phyloP scores from a whole-genome alignment of 2,329 filamentous ascomycete species.

The Leptographium procerum region DNA sequence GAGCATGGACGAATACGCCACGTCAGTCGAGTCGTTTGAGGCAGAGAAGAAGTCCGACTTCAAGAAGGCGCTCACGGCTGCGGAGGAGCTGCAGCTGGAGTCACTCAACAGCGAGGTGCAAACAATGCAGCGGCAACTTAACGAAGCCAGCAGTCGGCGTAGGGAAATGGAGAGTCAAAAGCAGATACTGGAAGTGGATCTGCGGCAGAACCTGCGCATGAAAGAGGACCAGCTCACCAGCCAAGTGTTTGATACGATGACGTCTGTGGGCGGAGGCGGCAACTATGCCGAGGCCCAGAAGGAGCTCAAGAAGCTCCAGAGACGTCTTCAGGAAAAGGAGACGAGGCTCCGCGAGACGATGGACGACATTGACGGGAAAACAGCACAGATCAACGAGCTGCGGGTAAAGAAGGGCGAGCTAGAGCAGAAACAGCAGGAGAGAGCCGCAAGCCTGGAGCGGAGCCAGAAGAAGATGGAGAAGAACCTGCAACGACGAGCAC shows the following conservation, averaged over 20 bases:
- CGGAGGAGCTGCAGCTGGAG: conserved; percentile 76
- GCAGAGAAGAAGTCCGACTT: conserved; percentile 76
- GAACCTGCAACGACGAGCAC: conserved; percentile 76
- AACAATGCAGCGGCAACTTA: conserved; percentile 64
- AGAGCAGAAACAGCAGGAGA: conserved; percentile 62
- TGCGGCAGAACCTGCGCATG: conserved; percentile 80
- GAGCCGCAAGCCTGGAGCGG: conserved; percentile 68
- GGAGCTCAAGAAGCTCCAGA: conserved; percentile 68
- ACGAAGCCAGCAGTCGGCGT: conserved; percentile 60
- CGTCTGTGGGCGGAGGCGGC: conserved; percentile 35
- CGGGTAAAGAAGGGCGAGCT: conserved; percentile 47
- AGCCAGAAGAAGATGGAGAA: conserved; percentile 87
- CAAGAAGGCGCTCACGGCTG: conserved; percentile 72
- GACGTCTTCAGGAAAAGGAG: conserved; percentile 55
- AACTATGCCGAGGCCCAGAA: conserved; percentile 68
- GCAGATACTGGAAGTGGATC: conserved; percentile 70
- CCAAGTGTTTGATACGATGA: conserved; percentile 56
- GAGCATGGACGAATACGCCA: conserved; percentile 64
- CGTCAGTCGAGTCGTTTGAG: conserved; percentile 66
- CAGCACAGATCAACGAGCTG: conserved; percentile 42
- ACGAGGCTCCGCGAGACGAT: conserved; percentile 65
- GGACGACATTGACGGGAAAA: conserved; percentile 46
- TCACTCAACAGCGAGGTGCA: conserved; percentile 57
- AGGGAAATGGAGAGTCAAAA: conserved; percentile 72
- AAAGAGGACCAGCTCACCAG: conserved; percentile 77